Evolutionary conservation across 768 basidiomycete genomes (phyloP), one percentile per base, ranked within the genome.

Genomic region (Crassisporium funariophilum): DNA sequence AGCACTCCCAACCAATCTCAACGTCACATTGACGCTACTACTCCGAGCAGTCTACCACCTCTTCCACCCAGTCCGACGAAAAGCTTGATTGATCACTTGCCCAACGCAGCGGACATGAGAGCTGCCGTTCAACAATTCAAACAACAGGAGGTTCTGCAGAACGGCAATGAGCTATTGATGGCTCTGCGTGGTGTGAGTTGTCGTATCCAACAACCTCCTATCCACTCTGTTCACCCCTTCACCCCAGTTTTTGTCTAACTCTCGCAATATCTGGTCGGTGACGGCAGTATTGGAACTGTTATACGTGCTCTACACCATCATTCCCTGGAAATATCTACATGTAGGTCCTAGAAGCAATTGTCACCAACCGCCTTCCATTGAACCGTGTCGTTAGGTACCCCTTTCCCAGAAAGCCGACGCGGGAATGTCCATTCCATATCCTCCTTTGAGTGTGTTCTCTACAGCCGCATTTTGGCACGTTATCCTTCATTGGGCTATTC

Each of bases 401-500:
- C 47, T 74, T 35, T 59, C 64, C 0, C 47, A 52, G 8, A 57
- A 45, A 24, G 52, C 46, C 29, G 55, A 57, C 5, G 24, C 39
- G 4, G 55, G 53, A 29, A 8, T 73, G 7, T 53, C 61, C 9
- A 37, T 83, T 29, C 62, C 65, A n/a, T 84, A 82, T 51, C 77
- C 82, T 3, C 81, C 81, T 0, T 50, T 68, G 6, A 47, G 49
- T 35, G 69, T 69, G 9, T 74, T 85, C 63, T 68, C 70, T 41
- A 72, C 73, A 8, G 55, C 57, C 12, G 69, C 72, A 2, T 78
- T 84, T 46, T 82, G 79, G 77, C 62, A 67, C 22, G 74, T 79
- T 29, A 62, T 87, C 9, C 50, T 78, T 5, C 80, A 85, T 55
- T 88, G 86, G 85, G 70, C 72, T 21, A 56, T 86, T 33, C 85